These are phyloP conservation scores for Penicillium flavigenum DNA, from an alignment of 495 filamentous ascomycete species.

Conservation along the genomic window DNA sequence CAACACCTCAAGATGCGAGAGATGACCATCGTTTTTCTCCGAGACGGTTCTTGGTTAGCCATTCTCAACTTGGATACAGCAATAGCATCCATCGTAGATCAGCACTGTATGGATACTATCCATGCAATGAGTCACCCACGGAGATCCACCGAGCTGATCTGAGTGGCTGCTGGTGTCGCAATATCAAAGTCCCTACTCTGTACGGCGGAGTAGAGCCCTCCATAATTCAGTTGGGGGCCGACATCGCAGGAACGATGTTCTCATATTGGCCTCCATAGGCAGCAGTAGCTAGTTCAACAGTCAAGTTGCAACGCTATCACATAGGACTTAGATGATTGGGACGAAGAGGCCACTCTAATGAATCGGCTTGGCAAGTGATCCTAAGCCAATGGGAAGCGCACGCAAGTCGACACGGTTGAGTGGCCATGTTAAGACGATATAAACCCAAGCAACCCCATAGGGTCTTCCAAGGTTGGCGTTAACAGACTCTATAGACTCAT, in stretches of 20 bases:
- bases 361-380: not conserved
- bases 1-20: not conserved
- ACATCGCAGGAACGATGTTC: not conserved
- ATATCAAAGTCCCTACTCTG: not conserved
- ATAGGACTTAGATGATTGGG: not conserved
- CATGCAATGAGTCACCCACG: not conserved
- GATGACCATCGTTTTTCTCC: not conserved
- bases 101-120: not conserved
- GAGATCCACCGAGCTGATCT: conserved; percentile 2
- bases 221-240: not conserved
- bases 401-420: not conserved
- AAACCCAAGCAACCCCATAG: not conserved
- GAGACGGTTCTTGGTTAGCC: not conserved
- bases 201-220: not conserved
- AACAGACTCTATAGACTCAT: too few species aligned
- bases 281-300: not conserved
- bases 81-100: not conserved
- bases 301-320: not conserved
- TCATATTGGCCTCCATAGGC: not conserved
- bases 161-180: conserved; percentile 1
- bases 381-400: not conserved
- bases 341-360: not conserved
- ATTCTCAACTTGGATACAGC: not conserved
- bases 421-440: not conserved
- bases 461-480: too few species aligned